Evolutionary conservation across 2,329 filamentous ascomycete species (phyloP).

Genomic region (Neoscytalidium dimidiatum): DNA sequence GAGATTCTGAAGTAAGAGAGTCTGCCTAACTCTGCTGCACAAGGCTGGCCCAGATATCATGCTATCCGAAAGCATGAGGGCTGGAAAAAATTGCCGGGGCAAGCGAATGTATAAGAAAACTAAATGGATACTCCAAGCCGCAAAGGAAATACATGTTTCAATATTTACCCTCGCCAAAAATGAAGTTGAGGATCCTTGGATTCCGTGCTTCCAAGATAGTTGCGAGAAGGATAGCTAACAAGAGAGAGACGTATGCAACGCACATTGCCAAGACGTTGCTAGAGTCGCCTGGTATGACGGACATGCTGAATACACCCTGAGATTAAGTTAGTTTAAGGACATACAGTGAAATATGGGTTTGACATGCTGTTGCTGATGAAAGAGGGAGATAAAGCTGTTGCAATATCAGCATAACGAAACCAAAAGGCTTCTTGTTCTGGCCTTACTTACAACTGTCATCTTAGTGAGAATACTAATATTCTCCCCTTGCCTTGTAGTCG

Average conservation of each 20-base stretch:
- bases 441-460: conserved; percentile 16
- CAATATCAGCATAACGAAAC: neutral
- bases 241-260: neutral
- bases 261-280: neutral
- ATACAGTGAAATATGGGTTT: neutral
- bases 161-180: neutral
- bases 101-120: too few species aligned
- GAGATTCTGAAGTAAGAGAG: too few species aligned
- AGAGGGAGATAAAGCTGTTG: neutral
- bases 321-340: neutral
- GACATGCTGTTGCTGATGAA: neutral
- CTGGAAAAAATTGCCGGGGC: too few species aligned
- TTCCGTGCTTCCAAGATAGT: neutral
- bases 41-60: too few species aligned
- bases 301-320: neutral
- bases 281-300: neutral
- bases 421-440: neutral
- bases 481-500: neutral
- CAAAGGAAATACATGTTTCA: too few species aligned
- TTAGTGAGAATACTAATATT: conserved; percentile 15
- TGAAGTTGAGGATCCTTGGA: neutral
- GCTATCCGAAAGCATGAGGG: too few species aligned
- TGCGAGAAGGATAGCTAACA: neutral
- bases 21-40: too few species aligned
- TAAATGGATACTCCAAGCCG: too few species aligned